Evolutionary conservation across 176 grass and related monocot species (phyloP).

Genomic region (Triticum timopheevii): DNA sequence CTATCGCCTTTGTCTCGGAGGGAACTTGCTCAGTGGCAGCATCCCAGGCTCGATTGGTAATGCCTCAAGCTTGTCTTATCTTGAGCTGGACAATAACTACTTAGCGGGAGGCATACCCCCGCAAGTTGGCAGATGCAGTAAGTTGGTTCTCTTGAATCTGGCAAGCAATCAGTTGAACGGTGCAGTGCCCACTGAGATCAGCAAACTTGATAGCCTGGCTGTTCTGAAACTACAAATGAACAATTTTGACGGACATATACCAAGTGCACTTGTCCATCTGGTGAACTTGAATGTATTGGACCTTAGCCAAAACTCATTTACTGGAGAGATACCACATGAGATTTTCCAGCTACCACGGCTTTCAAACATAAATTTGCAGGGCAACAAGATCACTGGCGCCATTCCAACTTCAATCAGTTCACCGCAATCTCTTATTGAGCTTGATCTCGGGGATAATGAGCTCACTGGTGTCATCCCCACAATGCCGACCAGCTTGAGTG

Average conservation of each 20-base stretch:
- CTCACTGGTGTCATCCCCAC: slow-evolving; percentile 46
- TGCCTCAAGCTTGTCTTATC: slow-evolving; percentile 26
- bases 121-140: slow-evolving; percentile 32
- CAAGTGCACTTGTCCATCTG: slow-evolving; percentile 23
- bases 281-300: slow-evolving; percentile 31
- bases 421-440: slow-evolving; percentile 21
- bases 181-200: slow-evolving; percentile 19
- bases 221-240: slow-evolving; percentile 43
- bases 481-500: slow-evolving; percentile 36
- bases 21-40: slow-evolving; percentile 29
- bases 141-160: slow-evolving; percentile 45
- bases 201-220: slow-evolving; percentile 39
- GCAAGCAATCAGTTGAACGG: slow-evolving; percentile 36
- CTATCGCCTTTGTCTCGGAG: not conserved
- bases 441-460: slow-evolving; percentile 48
- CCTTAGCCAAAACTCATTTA: slow-evolving; percentile 46
- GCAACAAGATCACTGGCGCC: slow-evolving; percentile 6
- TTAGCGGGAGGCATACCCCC: slow-evolving; percentile 32
- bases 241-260: slow-evolving; percentile 34
- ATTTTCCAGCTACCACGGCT: not conserved
- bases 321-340: slow-evolving; percentile 33
- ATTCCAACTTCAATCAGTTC: slow-evolving; percentile 41
- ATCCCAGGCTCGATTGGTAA: slow-evolving; percentile 43
- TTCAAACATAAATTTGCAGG: not conserved
- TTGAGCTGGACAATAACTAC: slow-evolving; percentile 43